Base-by-base conservation (phyloP, 495 filamentous ascomycete genomes). In the Neurospora sp. region DNA sequence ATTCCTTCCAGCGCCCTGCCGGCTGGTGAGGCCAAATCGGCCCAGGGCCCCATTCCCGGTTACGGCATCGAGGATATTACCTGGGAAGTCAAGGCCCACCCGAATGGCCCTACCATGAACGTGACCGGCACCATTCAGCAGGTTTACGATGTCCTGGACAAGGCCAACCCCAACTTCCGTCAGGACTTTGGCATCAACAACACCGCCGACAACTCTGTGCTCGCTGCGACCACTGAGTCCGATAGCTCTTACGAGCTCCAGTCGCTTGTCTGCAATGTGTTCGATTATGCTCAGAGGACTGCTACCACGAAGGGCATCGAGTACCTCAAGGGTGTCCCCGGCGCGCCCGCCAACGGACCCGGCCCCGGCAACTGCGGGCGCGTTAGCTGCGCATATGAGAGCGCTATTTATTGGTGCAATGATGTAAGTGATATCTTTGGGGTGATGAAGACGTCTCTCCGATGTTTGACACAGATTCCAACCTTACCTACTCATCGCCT, bases 351-450 rank as follows among this genome's bases (percentile, higher is more conserved):
- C 20, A 76, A 76, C 40, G 75, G 38, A 2, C 65, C 77, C 7
- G 79, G 79, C 2, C 77, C 78, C 1, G 40, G 73, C 12, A 73
- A 73, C 42, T 80, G 79, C 39, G 74, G 73, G 1, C 75, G 78
- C 0, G 71, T 81, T 11, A 74, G 70, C 35, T 81, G 79, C 53
- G 71, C 68, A 0, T 77, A 75, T 38, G 42, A 73, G 38, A 69
- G 71, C 11, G 78, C 71, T 5, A 80, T 81, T 16, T 78, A 39
- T 20, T 81, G 78, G 75, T 81, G 79, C 59, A 81, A 81, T 35
- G 78, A 82, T 69, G 72, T 76, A 39, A 59, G 69, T 76, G 27
- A 16, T 31, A 35, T 37, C 14, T 65, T 16, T 65, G 31, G 6
- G 53, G 27, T 35, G 44, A 48, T 48, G 22, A 27, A 65, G 27